Evolutionary conservation across 2,329 filamentous ascomycete genomes (phyloP).

Genomic region (Aspergillus nomiae): DNA sequence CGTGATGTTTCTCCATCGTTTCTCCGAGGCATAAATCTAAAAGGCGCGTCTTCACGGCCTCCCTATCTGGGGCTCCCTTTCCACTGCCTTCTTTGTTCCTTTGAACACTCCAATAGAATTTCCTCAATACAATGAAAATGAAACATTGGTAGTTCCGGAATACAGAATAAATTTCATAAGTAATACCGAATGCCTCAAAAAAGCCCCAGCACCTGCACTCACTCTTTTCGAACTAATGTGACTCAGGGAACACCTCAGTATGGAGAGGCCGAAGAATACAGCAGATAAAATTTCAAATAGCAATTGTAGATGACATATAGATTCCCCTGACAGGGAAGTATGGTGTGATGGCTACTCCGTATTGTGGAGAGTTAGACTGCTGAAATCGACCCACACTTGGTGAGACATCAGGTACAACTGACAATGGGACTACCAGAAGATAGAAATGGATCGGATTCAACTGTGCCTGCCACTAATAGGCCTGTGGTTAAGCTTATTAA

Average conservation of each 20-base stretch:
- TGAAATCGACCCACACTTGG: background rate
- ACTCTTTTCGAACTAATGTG: too few relatives aligned
- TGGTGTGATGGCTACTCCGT: background rate
- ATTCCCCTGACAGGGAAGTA: background rate
- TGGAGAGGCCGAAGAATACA: background rate
- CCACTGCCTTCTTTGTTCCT: background rate
- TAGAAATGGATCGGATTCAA: background rate
- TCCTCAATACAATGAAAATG: background rate
- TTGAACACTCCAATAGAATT: background rate
- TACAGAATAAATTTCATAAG: background rate
- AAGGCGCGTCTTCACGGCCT: background rate
- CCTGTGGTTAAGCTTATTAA: background rate
- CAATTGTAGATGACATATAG: background rate
- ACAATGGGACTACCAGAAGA: background rate
- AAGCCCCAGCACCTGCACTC: too few relatives aligned
- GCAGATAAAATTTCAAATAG: too few relatives aligned
- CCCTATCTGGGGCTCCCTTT: background rate
- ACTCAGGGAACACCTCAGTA: background rate
- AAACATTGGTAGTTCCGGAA: background rate
- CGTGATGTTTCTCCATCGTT: background rate
- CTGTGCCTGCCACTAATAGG: background rate
- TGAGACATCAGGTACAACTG: background rate
- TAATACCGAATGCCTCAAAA: background rate
- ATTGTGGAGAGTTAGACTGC: background rate
- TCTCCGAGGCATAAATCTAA: background rate